Evolutionary conservation across 495 filamentous ascomycete species (phyloP).

Genomic region (Neurospora sp.): DNA sequence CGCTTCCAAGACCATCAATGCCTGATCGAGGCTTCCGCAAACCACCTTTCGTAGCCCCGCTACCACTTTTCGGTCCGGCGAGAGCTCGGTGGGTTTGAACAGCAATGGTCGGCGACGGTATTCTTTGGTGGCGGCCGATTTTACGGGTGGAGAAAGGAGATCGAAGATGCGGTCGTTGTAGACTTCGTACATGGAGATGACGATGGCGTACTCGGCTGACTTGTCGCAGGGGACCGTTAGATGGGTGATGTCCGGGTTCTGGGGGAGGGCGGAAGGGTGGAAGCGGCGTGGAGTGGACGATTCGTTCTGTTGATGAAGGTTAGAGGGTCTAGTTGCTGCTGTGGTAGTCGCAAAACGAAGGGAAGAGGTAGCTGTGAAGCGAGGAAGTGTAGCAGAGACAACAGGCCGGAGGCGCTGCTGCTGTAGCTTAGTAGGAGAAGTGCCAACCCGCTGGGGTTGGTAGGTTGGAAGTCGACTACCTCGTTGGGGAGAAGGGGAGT

Average conservation of each 20-base stretch:
- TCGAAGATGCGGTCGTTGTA: constrained; percentile 99
- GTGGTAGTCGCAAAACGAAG: neutral
- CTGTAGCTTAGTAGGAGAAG: neutral
- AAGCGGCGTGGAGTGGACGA: constrained; percentile 34
- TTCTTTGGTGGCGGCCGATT: constrained; percentile 49
- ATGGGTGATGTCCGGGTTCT: constrained; percentile 63
- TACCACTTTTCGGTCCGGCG: constrained; percentile 81
- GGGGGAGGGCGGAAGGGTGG: constrained; percentile 56
- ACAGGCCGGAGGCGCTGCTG: neutral
- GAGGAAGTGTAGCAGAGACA: neutral
- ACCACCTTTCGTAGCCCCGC: constrained; percentile 85
- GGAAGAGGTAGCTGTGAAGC: neutral
- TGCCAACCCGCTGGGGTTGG: neutral
- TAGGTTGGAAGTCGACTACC: neutral
- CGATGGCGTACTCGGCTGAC: constrained; percentile 72
- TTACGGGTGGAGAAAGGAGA: constrained; percentile 53
- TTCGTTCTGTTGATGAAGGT: constrained; percentile 29
- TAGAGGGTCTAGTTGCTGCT: neutral
- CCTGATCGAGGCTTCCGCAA: constrained; percentile 75
- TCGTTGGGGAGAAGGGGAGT: neutral
- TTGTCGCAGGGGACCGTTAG: constrained; percentile 57
- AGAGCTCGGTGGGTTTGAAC: constrained; percentile 80
- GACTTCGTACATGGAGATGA: constrained; percentile 97
- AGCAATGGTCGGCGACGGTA: constrained; percentile 61
- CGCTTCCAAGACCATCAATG: constrained; percentile 81